phyloP scores from a whole-genome alignment of 768 basidiomycete species.

The Coprinopsis sp. region DNA sequence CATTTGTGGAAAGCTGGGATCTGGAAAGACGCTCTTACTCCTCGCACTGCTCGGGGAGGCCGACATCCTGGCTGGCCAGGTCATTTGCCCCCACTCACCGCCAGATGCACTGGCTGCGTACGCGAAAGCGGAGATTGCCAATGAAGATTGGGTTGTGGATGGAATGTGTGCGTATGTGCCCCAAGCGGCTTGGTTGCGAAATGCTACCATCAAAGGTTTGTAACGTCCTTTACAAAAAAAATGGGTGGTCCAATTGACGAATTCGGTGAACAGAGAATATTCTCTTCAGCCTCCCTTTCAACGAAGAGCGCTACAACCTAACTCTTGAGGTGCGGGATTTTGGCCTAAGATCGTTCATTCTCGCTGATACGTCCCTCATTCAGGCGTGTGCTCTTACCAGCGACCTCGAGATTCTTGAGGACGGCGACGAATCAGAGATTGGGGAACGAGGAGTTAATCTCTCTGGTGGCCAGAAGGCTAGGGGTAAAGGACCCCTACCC shows the following conservation, averaged over 20 bases:
- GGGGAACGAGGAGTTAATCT: slow-evolving; percentile 75
- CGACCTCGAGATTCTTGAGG: slow-evolving; percentile 80
- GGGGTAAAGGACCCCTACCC: slow-evolving; percentile 38
- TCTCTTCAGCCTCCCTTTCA: slow-evolving; percentile 72
- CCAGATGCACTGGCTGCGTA: slow-evolving; percentile 72
- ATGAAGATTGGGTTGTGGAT: slow-evolving; percentile 71
- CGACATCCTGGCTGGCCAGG: slow-evolving; percentile 76
- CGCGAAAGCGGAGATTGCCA: slow-evolving; percentile 31
- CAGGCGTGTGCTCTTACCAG: slow-evolving; percentile 62
- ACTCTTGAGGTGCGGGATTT: slow-evolving; percentile 67
- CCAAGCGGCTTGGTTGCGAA: slow-evolving; percentile 63
- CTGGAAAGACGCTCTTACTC: slow-evolving; percentile 84
- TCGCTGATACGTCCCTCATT: slow-evolving; percentile 9
- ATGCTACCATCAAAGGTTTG: slow-evolving; percentile 57
- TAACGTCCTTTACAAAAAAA: not conserved
- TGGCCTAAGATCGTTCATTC: not conserved
- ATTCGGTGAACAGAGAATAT: slow-evolving; percentile 49
- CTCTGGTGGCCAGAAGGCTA: slow-evolving; percentile 62
- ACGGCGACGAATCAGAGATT: slow-evolving; percentile 84
- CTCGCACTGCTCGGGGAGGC: slow-evolving; percentile 84
- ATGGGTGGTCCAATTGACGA: not conserved
- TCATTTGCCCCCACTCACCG: slow-evolving; percentile 79
- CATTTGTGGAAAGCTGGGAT: slow-evolving; percentile 85
- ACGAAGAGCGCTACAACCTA: slow-evolving; percentile 74
- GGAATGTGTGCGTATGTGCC: slow-evolving; percentile 88